Conservation (phyloP, 169 alveolate genomes). For the Plasmodium adleri region DNA sequence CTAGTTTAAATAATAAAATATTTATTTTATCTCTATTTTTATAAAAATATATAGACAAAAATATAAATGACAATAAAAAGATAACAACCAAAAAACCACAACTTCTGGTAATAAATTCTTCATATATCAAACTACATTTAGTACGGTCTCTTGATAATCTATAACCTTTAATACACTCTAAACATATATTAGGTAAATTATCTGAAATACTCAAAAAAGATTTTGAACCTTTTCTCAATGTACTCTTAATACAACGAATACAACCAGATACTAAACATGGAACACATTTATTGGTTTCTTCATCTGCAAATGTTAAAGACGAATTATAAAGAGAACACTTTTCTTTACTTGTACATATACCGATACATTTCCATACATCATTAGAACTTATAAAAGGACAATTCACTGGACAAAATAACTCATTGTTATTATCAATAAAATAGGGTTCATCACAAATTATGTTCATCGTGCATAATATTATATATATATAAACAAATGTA, state of each 20-base stretch:
- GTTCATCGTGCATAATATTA: constrained; percentile 15
- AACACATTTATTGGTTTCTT: constrained; percentile 70
- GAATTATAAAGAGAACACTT: constrained; percentile 81
- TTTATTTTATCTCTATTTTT: constrained; percentile 43
- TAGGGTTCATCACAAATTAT: constrained; percentile 78
- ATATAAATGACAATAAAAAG: constrained; percentile 13
- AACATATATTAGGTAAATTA: constrained; percentile 79
- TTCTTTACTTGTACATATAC: constrained; percentile 79
- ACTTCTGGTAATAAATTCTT: constrained; percentile 58
- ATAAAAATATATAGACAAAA: constrained; percentile 19
- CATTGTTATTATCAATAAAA: constrained; percentile 66
- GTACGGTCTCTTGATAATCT: constrained; percentile 76
- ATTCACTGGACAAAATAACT: constrained; percentile 77
- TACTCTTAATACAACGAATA: constrained; percentile 61
- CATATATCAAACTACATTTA: constrained; percentile 74
- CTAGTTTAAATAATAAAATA: constrained; percentile 29
- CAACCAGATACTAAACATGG: constrained; percentile 84
- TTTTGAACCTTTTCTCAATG: background rate
- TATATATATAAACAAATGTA: too few species aligned
- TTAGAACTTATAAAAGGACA: constrained; percentile 83
- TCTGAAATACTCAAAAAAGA: constrained; percentile 10
- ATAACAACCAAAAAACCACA: constrained; percentile 54
- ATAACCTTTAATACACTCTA: constrained; percentile 83
- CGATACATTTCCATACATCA: constrained; percentile 84
- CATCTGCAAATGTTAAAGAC: constrained; percentile 77